Conservation (phyloP, 352 stramenopile species). For the Globisporangium ultimum region DNA sequence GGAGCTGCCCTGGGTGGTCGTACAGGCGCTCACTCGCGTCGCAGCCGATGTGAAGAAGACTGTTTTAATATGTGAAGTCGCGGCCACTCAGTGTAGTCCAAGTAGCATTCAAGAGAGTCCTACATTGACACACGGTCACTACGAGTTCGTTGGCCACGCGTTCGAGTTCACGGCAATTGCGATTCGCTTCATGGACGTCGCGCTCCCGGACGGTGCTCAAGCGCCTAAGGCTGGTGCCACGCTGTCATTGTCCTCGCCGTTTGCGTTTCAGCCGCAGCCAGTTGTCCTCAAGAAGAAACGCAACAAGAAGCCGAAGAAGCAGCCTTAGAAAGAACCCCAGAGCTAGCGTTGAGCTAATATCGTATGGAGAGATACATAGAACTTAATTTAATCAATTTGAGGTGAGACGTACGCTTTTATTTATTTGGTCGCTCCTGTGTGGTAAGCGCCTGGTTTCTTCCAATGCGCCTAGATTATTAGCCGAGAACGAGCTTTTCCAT, state of each 20-base stretch:
- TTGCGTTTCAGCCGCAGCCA: conserved; percentile 37
- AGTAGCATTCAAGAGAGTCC: too few species aligned
- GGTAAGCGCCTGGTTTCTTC: too few species aligned
- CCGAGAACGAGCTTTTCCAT: conserved; percentile 59
- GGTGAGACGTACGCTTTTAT: conserved; percentile 11
- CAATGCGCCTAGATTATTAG: background rate
- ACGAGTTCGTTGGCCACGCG: conserved; percentile 28
- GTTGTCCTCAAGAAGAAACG: conserved; percentile 36
- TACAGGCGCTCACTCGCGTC: conserved; percentile 71
- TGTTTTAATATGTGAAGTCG: conserved; percentile 53
- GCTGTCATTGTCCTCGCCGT: conserved; percentile 14
- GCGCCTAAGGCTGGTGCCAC: conserved; percentile 2
- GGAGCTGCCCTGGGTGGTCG: conserved; percentile 34
- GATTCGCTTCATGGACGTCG: conserved; percentile 60
- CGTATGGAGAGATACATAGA: background rate
- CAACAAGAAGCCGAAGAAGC: conserved; percentile 6
- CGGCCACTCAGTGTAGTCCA: background rate
- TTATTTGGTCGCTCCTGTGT: background rate
- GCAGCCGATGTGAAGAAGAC: conserved; percentile 81
- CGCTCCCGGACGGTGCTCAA: conserved; percentile 8
- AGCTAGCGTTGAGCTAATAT: background rate
- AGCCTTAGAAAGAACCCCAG: background rate
- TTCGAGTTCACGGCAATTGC: conserved; percentile 37
- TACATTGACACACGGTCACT: conserved; percentile 24
- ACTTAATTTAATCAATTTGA: background rate